phyloP scores from a whole-genome alignment of 176 grass and related monocot genomes.

The Puya raimondii region DNA sequence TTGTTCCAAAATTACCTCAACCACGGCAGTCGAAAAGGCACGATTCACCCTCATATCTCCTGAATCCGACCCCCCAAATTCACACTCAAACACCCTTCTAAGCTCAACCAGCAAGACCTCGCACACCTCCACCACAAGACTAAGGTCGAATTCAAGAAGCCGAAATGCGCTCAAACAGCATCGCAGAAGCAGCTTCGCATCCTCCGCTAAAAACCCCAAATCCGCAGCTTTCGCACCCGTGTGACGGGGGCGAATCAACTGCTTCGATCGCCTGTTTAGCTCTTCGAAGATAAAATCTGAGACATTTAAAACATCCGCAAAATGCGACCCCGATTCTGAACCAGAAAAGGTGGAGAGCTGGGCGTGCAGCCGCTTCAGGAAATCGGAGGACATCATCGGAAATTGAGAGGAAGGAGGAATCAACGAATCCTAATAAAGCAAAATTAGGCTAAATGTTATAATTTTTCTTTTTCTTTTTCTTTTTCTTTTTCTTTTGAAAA shows the following conservation, averaged over 20 bases:
- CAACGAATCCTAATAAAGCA: too few relatives aligned
- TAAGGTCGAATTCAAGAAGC: constrained; percentile 6
- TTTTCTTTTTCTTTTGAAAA: too few relatives aligned
- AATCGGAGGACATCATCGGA: background rate
- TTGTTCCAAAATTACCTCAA: background rate
- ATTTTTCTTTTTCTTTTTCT: too few relatives aligned
- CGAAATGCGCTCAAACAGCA: background rate
- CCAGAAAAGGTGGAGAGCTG: background rate
- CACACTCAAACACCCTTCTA: background rate
- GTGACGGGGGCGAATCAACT: background rate
- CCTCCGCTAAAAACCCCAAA: background rate
- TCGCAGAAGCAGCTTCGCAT: background rate
- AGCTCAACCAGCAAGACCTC: background rate
- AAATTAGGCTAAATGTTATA: too few relatives aligned
- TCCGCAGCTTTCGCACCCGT: background rate
- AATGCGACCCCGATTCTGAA: background rate
- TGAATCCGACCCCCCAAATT: background rate
- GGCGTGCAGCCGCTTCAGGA: background rate
- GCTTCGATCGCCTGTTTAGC: background rate
- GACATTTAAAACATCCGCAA: background rate
- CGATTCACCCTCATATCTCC: background rate
- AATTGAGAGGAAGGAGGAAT: background rate
- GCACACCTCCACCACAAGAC: constrained; percentile 14
- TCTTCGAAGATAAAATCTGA: constrained; percentile 8
- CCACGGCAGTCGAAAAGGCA: background rate